Base-by-base conservation (phyloP, 2,329 filamentous ascomycete genomes). In the Phaeosphaeriaceae sp. region DNA sequence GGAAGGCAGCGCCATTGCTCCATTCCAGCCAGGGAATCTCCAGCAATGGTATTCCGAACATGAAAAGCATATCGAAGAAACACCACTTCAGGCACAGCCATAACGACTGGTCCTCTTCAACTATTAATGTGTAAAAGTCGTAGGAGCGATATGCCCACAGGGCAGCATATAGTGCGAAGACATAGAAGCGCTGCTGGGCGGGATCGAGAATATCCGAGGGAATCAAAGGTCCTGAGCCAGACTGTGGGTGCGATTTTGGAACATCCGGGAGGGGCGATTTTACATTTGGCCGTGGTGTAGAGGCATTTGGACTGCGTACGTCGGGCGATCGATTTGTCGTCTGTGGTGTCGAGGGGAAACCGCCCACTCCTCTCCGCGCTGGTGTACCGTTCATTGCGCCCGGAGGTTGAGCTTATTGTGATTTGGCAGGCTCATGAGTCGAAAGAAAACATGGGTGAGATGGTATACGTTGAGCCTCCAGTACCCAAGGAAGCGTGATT, bases 1-100 rank as follows among this genome's bases (percentile, higher is more conserved):
- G 78, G 34, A 88, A 82, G 45, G 90, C 88, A 1, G 86, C 86
- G 29, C 84, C 82, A 66, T 90, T 89, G 35, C 90, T 90, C 78
- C 93, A 90, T 78, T 97, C 92, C 50, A 99, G 80, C 95, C 94
- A 99, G 50, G 94, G 94, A 81, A 99, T 96, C 71, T 90, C 86
- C 63, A 99, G 74, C 60, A 89, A 84, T 15, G 95, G 93, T 45
- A 99, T 77, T 6, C 89, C 89, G 71, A 95, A 96, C 56, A 97
- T 80, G 72, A 92, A 97, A 18, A 88, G 75, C 52, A 89, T 88
- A 76, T 99, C 94, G 56, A 99, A 84, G 49, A 86, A 81, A 55
- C 90, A 83, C 94, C 94, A 99, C 82, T 97, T 99, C 67, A 96
- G 77, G 69, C 97, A 97, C 40, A 93, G 82, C 83, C 86, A 89